Percentiles rank a stretch among this genome's conserved stretches.
Conservation (phyloP, 2,329 filamentous ascomycete species). For the Scolecobasidium constrictum region DNA sequence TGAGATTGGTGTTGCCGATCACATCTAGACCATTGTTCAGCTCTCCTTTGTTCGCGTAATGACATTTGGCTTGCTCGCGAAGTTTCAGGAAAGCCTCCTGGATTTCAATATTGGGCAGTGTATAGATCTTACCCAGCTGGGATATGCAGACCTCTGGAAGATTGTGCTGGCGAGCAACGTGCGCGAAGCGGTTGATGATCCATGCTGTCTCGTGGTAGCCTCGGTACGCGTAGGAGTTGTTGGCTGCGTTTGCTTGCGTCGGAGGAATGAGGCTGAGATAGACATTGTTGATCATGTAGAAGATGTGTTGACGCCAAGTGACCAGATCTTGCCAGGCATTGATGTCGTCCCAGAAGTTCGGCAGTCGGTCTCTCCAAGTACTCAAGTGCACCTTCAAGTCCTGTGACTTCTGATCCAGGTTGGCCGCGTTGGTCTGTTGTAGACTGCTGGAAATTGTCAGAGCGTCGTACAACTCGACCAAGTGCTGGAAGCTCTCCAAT, state of each 20-base stretch:
- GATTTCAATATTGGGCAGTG: conserved; percentile 97
- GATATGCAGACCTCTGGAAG: conserved; percentile 95
- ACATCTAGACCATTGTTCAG: conserved; percentile 89
- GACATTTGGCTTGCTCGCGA: conserved; percentile 96
- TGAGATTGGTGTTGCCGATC: conserved; percentile 98
- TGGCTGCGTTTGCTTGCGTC: conserved; percentile 55
- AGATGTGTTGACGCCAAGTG: conserved; percentile 99
- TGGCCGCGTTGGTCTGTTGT: conserved; percentile 68
- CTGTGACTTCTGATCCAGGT: conserved; percentile 87
- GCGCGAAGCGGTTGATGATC: conserved; percentile 99
- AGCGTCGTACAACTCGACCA: conserved; percentile 94
- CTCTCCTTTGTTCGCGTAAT: conserved; percentile 92
- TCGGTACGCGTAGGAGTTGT: conserved; percentile 85
- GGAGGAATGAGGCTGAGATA: conserved; percentile 64
- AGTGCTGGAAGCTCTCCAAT: conserved; percentile 92
- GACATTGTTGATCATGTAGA: conserved; percentile 89
- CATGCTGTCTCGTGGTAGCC: conserved; percentile 98
- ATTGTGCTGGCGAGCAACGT: conserved; percentile 93
- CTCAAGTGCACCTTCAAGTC: conserved; percentile 90
- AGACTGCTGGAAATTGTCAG: conserved; percentile 93
- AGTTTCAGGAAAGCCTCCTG: conserved; percentile 98
- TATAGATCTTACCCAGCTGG: conserved; percentile 96
- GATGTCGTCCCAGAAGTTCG: conserved; percentile 99
- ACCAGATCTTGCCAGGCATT: conserved; percentile 98
- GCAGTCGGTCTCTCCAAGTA: conserved; percentile 89